Evolutionary conservation across 495 filamentous ascomycete genomes (phyloP).

Genomic region (Podospora tetraspora): DNA sequence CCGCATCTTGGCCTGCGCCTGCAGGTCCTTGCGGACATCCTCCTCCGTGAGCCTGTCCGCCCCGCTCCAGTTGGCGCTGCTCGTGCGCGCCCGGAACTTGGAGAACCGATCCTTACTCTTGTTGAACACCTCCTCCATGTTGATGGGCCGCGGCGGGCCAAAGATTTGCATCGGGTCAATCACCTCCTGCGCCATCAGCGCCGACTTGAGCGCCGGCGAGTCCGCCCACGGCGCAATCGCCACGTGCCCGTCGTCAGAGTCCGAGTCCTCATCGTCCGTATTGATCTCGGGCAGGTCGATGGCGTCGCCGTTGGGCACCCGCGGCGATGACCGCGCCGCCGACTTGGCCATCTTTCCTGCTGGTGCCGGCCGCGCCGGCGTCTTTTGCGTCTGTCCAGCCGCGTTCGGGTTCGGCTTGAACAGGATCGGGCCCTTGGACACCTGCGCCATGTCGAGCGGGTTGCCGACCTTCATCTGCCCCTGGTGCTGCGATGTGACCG

Average conservation of each 20-base stretch:
- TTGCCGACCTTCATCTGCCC: constrained; percentile 57
- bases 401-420: constrained; percentile 68
- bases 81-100: constrained; percentile 81
- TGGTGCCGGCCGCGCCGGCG: constrained; percentile 47
- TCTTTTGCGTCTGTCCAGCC: constrained; percentile 53
- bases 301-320: constrained; percentile 71
- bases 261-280: constrained; percentile 79
- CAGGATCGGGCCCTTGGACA: constrained; percentile 80
- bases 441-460: constrained; percentile 72
- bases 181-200: constrained; percentile 70
- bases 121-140: constrained; percentile 93
- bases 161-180: constrained; percentile 85
- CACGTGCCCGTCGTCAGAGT: constrained; percentile 54
- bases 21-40: constrained; percentile 73
- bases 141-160: constrained; percentile 75
- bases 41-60: constrained; percentile 86
- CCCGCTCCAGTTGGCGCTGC: constrained; percentile 87
- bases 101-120: constrained; percentile 72
- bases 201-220: constrained; percentile 65
- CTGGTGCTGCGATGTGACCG: constrained; percentile 47
- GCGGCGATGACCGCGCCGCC: constrained; percentile 62
- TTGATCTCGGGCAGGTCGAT: constrained; percentile 86
- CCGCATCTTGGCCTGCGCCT: constrained; percentile 72
- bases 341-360: constrained; percentile 44
- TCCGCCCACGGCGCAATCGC: constrained; percentile 76